Percentiles rank a stretch among this genome's conserved stretches.
phyloP scores from a whole-genome alignment of 139 green algal species.

The Zygnema circumcarinatum region DNA sequence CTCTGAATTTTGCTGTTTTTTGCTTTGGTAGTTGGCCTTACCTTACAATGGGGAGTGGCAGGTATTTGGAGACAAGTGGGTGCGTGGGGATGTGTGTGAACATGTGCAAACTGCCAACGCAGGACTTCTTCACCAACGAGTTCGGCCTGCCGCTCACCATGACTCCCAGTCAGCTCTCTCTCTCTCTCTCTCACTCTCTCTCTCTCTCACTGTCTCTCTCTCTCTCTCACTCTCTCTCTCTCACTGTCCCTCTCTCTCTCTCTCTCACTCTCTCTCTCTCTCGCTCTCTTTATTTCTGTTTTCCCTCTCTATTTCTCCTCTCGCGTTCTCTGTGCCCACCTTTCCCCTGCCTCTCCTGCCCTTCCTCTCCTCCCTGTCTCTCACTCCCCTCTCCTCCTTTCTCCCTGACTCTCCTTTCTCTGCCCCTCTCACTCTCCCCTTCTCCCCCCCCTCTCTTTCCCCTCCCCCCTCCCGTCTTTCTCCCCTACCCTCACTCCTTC shows the following conservation, averaged over 20 bases:
- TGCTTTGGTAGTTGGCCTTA: too few relatives aligned
- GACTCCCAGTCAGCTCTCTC: slow-evolving; percentile 69
- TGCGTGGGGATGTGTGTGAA: slow-evolving; percentile 85
- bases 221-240: not conserved
- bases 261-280: not conserved
- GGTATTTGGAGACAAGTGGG: slow-evolving; percentile 69
- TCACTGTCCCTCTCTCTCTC: not conserved
- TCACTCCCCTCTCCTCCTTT: slow-evolving; percentile 2
- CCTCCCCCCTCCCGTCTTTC: not conserved
- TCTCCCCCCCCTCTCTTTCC: slow-evolving; percentile 13
- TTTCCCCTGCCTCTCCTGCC: too few relatives aligned
- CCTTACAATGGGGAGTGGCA: too few relatives aligned
- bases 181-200: not conserved
- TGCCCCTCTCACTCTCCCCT: slow-evolving; percentile 22
- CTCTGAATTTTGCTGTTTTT: too few relatives aligned
- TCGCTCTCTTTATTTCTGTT: not conserved
- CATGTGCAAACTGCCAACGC: slow-evolving; percentile 79
- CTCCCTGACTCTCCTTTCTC: not conserved
- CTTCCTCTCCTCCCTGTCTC: too few relatives aligned
- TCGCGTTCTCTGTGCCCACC: too few relatives aligned
- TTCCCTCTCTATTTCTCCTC: not conserved
- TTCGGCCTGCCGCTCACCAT: slow-evolving; percentile 84
- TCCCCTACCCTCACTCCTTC: not conserved
- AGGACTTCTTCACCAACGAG: slow-evolving; percentile 83
- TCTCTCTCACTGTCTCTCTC: not conserved